These are phyloP conservation scores for Zoysia japonica DNA, from an alignment of 176 grass and related monocot genomes.

Conservation along the genomic window DNA sequence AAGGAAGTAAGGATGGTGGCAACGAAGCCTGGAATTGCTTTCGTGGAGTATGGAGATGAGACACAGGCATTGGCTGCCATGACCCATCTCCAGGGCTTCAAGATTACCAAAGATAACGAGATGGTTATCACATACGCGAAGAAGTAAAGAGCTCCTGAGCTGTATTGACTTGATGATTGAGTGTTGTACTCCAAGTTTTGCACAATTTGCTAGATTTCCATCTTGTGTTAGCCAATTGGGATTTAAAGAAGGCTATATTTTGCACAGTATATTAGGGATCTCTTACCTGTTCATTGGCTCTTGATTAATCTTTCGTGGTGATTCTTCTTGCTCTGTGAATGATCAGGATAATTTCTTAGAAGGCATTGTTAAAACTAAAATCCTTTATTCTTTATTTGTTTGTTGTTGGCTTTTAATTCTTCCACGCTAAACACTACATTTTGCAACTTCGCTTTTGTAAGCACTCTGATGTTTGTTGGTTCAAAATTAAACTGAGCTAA, in stretches of 20 bases:
- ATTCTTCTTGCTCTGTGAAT: neutral
- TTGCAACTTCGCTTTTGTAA: neutral
- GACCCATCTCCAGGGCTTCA: constrained; percentile 70
- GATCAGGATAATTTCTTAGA: neutral
- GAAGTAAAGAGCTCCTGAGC: constrained; percentile 45
- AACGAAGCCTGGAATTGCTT: constrained; percentile 87
- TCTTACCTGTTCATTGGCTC: neutral
- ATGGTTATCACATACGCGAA: constrained; percentile 91
- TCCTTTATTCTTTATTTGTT: neutral
- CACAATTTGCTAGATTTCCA: constrained; percentile 14
- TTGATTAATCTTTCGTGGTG: neutral
- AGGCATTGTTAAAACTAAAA: neutral
- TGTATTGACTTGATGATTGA: constrained; percentile 23
- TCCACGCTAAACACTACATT: neutral
- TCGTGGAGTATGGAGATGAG: constrained; percentile 88
- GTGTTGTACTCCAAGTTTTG: constrained; percentile 37
- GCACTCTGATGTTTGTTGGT: neutral
- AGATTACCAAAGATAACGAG: constrained; percentile 75
- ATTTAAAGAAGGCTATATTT: constrained; percentile 21
- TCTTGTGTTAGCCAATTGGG: constrained; percentile 23
- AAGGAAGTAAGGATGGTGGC: constrained; percentile 96
- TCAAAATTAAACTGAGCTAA: neutral
- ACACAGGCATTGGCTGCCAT: constrained; percentile 70
- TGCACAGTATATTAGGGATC: neutral
- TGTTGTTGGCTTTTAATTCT: neutral